Conservation (phyloP, 495 filamentous ascomycete genomes). For the Podospora didyma region DNA sequence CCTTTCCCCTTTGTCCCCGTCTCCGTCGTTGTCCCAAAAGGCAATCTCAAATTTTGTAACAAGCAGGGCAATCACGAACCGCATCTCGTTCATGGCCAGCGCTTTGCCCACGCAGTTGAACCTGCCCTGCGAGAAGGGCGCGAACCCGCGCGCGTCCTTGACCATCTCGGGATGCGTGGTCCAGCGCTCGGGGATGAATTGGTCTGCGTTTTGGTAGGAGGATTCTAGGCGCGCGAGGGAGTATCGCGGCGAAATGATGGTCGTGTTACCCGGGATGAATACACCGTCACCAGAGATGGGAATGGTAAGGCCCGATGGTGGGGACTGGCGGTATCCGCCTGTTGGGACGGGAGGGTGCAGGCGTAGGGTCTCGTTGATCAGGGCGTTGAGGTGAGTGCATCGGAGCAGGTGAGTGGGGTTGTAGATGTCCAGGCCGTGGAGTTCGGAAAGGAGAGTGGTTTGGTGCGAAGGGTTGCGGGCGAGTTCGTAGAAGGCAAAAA, state of each 20-base stretch:
- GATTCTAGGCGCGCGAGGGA: constrained; percentile 27
- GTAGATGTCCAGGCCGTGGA: not conserved
- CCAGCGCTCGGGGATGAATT: constrained; percentile 53
- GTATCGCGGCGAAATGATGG: constrained; percentile 40
- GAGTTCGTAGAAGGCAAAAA: not conserved
- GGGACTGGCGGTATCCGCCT: constrained; percentile 39
- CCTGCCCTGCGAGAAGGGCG: constrained; percentile 40
- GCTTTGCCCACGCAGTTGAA: too few species aligned
- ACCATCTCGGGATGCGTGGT: constrained; percentile 40
- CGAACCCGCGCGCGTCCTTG: constrained; percentile 42
- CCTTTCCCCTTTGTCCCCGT: too few species aligned
- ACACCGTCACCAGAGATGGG: too few species aligned
- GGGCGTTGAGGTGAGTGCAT: constrained; percentile 37
- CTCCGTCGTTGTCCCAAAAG: too few species aligned
- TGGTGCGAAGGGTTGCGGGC: not conserved
- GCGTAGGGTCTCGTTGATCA: constrained; percentile 53
- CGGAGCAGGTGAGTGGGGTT: constrained; percentile 2
- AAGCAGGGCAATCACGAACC: too few species aligned
- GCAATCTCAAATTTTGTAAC: too few species aligned
- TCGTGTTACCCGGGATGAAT: constrained; percentile 40
- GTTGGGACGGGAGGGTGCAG: constrained; percentile 47
- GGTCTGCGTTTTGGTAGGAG: not conserved
- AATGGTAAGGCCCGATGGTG: constrained; percentile 41
- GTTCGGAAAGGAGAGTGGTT: not conserved
- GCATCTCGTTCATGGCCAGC: too few species aligned